Evolutionary conservation across 108 stramenopile species (phyloP).

Genomic region (Cylindrotheca fusiformis): DNA sequence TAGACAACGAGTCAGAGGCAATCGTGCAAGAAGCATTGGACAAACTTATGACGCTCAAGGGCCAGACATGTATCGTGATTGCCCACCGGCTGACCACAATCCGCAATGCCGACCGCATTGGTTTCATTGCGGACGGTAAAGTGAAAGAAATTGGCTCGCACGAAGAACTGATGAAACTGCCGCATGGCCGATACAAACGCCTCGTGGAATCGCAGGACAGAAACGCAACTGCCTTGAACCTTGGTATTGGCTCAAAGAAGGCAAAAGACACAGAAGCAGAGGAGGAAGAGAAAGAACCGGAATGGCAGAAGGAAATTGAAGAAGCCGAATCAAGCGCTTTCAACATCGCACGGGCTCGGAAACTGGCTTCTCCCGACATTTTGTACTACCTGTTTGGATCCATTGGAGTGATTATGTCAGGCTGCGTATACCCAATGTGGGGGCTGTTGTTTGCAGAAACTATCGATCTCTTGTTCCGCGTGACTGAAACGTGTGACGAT

Average conservation of each 20-base stretch:
- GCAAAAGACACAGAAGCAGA: slow-evolving; percentile 21
- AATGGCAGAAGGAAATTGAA: neutral
- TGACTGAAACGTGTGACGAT: slow-evolving; percentile 40
- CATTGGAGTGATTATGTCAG: slow-evolving; percentile 67
- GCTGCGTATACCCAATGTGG: slow-evolving; percentile 72
- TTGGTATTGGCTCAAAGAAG: slow-evolving; percentile 2
- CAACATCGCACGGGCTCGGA: neutral
- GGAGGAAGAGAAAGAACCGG: neutral
- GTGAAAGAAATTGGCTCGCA: slow-evolving; percentile 86
- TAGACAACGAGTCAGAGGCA: slow-evolving; percentile 81
- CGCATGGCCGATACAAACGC: slow-evolving; percentile 51
- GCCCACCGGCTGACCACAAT: slow-evolving; percentile 87
- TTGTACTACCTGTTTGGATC: slow-evolving; percentile 29
- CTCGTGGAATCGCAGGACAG: slow-evolving; percentile 54
- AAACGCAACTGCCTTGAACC: neutral
- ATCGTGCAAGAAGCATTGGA: slow-evolving; percentile 87
- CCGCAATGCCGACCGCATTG: slow-evolving; percentile 73
- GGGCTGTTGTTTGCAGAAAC: slow-evolving; percentile 51
- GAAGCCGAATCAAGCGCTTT: neutral
- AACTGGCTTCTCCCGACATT: neutral
- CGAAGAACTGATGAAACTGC: slow-evolving; percentile 72
- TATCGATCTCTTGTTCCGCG: slow-evolving; percentile 63
- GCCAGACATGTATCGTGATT: slow-evolving; percentile 78
- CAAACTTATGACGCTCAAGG: slow-evolving; percentile 55
- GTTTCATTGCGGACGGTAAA: slow-evolving; percentile 59